Evolutionary conservation across 2,329 filamentous ascomycete genomes (phyloP), one percentile per base, ranked within the genome.

Genomic region (Colletotrichum tamarilloi): DNA sequence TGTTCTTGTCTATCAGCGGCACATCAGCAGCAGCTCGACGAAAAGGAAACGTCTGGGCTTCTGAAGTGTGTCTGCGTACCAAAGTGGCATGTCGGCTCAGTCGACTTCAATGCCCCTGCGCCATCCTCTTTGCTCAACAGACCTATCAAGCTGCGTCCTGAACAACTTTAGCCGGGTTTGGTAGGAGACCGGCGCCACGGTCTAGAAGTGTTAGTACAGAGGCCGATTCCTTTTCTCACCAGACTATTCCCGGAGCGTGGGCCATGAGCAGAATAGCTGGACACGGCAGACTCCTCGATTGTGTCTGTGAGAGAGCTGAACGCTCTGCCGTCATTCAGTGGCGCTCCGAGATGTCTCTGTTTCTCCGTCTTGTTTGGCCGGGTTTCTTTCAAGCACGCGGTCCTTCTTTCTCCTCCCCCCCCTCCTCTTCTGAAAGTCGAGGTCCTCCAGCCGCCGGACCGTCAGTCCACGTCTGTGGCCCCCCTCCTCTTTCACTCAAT

Each of bases 261-360:
- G 28, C 62, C 46, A 16, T 16, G 46, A 67, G 56, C 19, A 58
- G 68, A 49, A 67, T 67, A 56, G 63, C 46, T 4, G 42, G 56
- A 32, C 56, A 14, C n/a, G 32, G 63, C 32, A 12, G 11, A 28
- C 38, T 16, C 9, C 11, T 35, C 11, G 11, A 35, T 35, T 35
- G 38, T 42, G 38, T 42, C 38, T 66, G 28, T 35, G 62, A 28
- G 28, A 58, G 49, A 19, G 16, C 38, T 6, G 38, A 16, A 28
- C n/a, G 53, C 26, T 58, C 46, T 38, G 49, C 49, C 24, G 0
- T 56, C 62, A 55, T 5, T 14, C 22, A 57, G 52, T 68, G 68
- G 68, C 64, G 53, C 60, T 4, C 4, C 28, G 30, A n/a, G 8
- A 28, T 68, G 57, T 68, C 57, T 62, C 38, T 68, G 19, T n/a